Conservation (phyloP, 108 stramenopile species). For the Conticribra guillardii region DNA sequence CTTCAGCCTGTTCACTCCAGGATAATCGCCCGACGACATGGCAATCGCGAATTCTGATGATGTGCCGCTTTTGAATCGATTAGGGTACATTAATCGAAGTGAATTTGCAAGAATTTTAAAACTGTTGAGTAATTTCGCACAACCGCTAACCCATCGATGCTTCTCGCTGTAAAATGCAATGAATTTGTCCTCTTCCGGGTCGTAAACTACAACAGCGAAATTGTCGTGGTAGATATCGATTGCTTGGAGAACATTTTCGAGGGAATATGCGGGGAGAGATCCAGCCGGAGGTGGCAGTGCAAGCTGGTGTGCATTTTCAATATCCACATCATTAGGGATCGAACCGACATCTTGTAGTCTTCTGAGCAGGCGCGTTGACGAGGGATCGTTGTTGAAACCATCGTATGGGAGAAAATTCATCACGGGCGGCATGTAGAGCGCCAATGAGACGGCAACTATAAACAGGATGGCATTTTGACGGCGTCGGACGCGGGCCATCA, state of each 20-base stretch:
- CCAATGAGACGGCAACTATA: too few relatives aligned
- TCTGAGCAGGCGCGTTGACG: too few relatives aligned
- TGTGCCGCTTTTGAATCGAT: background rate
- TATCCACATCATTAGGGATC: too few relatives aligned
- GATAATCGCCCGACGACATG: background rate
- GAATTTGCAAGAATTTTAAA: background rate
- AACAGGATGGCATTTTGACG: too few relatives aligned
- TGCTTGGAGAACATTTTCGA: background rate
- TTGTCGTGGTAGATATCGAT: background rate
- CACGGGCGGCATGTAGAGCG: too few relatives aligned
- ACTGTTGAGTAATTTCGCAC: background rate
- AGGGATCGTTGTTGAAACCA: too few relatives aligned
- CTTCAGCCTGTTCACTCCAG: background rate
- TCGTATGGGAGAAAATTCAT: too few relatives aligned
- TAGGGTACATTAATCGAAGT: background rate
- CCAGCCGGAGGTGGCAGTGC: background rate
- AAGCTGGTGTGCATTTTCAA: too few relatives aligned
- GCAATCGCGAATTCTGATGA: background rate
- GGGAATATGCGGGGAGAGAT: background rate
- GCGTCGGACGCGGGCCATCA: too few relatives aligned
- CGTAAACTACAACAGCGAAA: background rate
- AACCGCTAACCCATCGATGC: background rate
- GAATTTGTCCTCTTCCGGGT: background rate
- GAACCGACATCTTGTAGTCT: too few relatives aligned
- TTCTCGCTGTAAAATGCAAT: background rate